phyloP scores from a whole-genome alignment of 2,329 filamentous ascomycete genomes.

The Chrysosporium keratinophilum region DNA sequence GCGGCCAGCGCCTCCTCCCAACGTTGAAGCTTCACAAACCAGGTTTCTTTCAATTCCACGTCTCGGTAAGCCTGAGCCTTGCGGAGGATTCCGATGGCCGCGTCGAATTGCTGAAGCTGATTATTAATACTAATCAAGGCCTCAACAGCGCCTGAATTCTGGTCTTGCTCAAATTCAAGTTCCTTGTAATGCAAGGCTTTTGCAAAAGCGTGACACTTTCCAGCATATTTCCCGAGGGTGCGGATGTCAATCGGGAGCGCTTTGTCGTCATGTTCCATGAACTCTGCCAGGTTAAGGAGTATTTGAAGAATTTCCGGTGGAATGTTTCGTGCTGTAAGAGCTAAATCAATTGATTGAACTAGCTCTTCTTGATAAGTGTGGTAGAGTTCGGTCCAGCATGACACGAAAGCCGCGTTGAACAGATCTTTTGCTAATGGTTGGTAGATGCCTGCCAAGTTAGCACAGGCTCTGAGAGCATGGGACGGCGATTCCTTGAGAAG shows the following conservation, averaged over 20 bases:
- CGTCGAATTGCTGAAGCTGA: constrained; percentile 95
- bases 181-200: constrained; percentile 99
- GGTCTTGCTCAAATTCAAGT: constrained; percentile 93
- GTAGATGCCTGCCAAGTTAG: constrained; percentile 80
- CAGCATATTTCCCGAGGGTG: constrained; percentile 85
- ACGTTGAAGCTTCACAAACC: constrained; percentile 96
- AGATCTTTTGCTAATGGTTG: constrained; percentile 82
- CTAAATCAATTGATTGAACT: constrained; percentile 88
- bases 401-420: constrained; percentile 98
- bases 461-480: constrained; percentile 86
- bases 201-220: constrained; percentile 92
- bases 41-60: constrained; percentile 92
- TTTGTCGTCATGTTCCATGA: constrained; percentile 99
- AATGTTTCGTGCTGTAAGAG: constrained; percentile 88
- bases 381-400: constrained; percentile 96
- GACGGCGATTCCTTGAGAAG: constrained; percentile 91
- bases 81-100: constrained; percentile 91
- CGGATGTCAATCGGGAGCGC: constrained; percentile 94
- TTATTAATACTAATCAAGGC: constrained; percentile 99
- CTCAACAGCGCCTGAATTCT: constrained; percentile 89
- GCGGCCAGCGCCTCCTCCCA: constrained; percentile 86
- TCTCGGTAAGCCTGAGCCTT: constrained; percentile 94
- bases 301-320: constrained; percentile 91
- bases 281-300: constrained; percentile 90
- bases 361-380: constrained; percentile 96